Evolutionary conservation across 169 alveolate genomes (phyloP).

Genomic region (Hepatocystis sp.): DNA sequence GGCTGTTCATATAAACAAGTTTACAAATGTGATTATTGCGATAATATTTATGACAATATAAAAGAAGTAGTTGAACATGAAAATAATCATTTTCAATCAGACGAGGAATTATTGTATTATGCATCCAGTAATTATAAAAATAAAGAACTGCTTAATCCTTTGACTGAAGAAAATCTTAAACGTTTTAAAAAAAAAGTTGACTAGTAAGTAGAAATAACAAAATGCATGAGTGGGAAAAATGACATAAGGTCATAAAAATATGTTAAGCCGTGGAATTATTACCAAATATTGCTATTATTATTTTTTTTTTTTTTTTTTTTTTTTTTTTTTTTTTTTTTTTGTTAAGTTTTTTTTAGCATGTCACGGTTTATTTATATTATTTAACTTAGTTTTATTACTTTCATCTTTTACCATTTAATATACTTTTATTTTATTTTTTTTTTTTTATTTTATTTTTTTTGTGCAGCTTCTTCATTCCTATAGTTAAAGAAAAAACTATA

Average conservation of each 20-base stretch:
- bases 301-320: too few species aligned
- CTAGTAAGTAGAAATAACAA: conserved; percentile 15
- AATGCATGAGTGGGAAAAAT: neutral
- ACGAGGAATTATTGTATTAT: conserved; percentile 35
- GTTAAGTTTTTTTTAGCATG: too few species aligned
- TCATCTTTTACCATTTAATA: neutral
- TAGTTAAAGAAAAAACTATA: conserved; percentile 74
- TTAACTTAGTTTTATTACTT: too few species aligned
- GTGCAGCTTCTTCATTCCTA: conserved; percentile 66
- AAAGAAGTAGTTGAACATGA: conserved; percentile 65
- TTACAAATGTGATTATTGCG: conserved; percentile 71
- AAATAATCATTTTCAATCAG: conserved; percentile 46
- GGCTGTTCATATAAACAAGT: conserved; percentile 70
- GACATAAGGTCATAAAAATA: too few species aligned
- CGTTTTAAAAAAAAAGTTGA: conserved; percentile 9
- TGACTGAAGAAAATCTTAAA: conserved; percentile 1
- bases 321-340: too few species aligned
- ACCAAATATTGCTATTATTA: too few species aligned
- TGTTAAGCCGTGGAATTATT: too few species aligned
- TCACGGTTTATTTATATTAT: too few species aligned
- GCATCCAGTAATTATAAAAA: neutral
- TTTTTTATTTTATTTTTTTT: neutral
- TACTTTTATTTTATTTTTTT: conserved; percentile 1
- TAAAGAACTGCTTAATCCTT: conserved; percentile 17
- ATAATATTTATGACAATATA: conserved; percentile 31